Base-by-base conservation (phyloP, 2,329 filamentous ascomycete species). In the Ophiostoma tasmaniense region DNA sequence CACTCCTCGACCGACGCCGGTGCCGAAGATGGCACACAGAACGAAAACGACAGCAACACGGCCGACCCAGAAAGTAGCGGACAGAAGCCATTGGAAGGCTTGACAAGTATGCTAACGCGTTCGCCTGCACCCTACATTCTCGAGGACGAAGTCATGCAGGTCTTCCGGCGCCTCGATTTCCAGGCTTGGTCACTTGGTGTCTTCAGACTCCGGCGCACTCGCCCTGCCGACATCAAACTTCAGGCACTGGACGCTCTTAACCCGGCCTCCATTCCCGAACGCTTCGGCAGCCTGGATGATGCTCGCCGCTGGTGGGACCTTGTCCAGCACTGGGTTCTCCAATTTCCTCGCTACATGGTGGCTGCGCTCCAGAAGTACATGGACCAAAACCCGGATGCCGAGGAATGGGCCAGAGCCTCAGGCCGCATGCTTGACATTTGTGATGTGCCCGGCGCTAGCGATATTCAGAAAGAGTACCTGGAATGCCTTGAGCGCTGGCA, bases 401-500 rank as follows among this genome's bases (percentile, higher is more conserved):
- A 67, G 1, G 28, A 65, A 1, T 67, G 65, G 1, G 66, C 50
- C 0, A 37, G 14, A 22, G 61, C 61, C 1, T 3, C 20, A 22
- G 70, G 71, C 14, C 66, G 66, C n/a, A 61, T 69, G 67, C 65
- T 72, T 65, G 69, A 73, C 64, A 66, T 74, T 20, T 66, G 68
- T 66, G 72, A 74, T 37, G 68, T 71, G 25, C 71, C 71, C 8
- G 68, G 68, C 14, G 69, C 68, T 20, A 66, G 66, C 22, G 71
- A 68, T 2, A 68, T 72, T 33, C 73, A 74, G 67, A 33, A 39
- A 5, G 77, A 78, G 42, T 76, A 78, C 14, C 73, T 80, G 22
- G 75, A 76, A 42, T 80, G 79, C 75, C 74, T 82, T 1, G 76
- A 78, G 39, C 72, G 76, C n/a, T 82, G 80, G 80, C 73, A 74